Evolutionary conservation across 2,329 filamentous ascomycete genomes (phyloP).

Genomic region (Aureobasidium sp.): DNA sequence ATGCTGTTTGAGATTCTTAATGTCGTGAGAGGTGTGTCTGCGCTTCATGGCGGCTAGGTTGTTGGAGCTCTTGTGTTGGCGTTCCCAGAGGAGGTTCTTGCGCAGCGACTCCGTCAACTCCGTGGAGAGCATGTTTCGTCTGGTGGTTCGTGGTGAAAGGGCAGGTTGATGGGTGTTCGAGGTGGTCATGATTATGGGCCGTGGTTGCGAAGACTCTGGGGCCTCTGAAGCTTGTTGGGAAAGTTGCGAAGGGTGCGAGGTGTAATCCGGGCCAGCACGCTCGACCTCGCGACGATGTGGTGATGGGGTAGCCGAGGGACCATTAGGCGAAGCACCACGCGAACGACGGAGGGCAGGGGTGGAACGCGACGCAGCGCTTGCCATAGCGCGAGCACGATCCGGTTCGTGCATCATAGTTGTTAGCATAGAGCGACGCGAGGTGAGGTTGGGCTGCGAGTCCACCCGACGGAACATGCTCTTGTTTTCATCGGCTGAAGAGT

Average conservation of each 20-base stretch:
- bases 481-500: conserved; percentile 69
- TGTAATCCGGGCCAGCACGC: conserved; percentile 12
- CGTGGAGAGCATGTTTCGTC: conserved; percentile 90
- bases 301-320: conserved; percentile 55
- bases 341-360: conserved; percentile 50
- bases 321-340: conserved; percentile 63
- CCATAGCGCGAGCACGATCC: conserved; percentile 63
- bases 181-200: conserved; percentile 71
- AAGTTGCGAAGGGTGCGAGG: conserved; percentile 5
- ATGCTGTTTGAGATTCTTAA: conserved; percentile 79
- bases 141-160: conserved; percentile 82
- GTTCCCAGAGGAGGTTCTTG: conserved; percentile 87
- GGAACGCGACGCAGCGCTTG: conserved; percentile 55
- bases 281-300: conserved; percentile 31
- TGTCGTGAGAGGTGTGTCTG: conserved; percentile 82
- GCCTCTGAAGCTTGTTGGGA: neutral
- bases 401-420: conserved; percentile 82
- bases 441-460: conserved; percentile 77
- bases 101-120: conserved; percentile 91
- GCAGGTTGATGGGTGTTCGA: conserved; percentile 56
- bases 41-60: conserved; percentile 84
- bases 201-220: conserved; percentile 50
- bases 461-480: conserved; percentile 81
- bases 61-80: conserved; percentile 86
- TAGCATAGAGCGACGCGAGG: conserved; percentile 79